phyloP scores from a whole-genome alignment of 169 alveolate species.

The Plasmodium sp. region DNA sequence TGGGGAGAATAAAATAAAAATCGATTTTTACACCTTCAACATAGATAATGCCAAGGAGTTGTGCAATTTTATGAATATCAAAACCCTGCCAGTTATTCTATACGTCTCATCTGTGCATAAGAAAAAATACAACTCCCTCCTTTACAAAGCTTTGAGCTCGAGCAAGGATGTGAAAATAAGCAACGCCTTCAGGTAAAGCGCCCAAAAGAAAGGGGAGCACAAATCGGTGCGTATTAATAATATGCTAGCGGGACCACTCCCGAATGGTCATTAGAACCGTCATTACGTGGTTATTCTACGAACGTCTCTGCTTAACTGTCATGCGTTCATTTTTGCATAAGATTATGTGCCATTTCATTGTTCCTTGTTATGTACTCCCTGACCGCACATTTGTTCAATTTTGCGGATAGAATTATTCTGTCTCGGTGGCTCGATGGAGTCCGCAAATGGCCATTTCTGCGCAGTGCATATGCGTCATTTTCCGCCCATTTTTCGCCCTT shows the following conservation, averaged over 20 bases:
- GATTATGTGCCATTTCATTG: not conserved
- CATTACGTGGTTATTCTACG: not conserved
- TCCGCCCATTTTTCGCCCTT: not conserved
- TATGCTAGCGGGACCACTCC: not conserved
- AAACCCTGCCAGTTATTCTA: conserved; percentile 41
- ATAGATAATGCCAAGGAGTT: conserved; percentile 55
- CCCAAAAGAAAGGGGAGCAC: not conserved
- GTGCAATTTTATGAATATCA: conserved; percentile 37
- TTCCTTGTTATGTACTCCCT: not conserved
- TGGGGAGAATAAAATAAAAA: conserved; percentile 32
- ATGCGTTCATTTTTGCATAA: not conserved
- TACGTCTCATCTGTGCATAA: conserved; percentile 69
- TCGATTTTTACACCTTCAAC: conserved; percentile 59
- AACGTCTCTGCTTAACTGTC: not conserved
- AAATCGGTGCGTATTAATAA: not conserved
- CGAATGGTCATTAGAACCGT: not conserved
- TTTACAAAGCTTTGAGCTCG: conserved; percentile 35
- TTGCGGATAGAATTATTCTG: not conserved
- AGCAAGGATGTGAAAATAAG: conserved; percentile 69
- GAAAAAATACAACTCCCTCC: conserved; percentile 47
- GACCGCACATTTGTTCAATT: not conserved
- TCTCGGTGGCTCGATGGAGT: not conserved
- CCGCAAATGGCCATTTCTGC: not conserved
- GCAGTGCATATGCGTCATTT: not conserved
- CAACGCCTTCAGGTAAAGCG: conserved; percentile 73